Evolutionary conservation across 2,329 filamentous ascomycete genomes (phyloP).

Genomic region (Colletotrichum horii): DNA sequence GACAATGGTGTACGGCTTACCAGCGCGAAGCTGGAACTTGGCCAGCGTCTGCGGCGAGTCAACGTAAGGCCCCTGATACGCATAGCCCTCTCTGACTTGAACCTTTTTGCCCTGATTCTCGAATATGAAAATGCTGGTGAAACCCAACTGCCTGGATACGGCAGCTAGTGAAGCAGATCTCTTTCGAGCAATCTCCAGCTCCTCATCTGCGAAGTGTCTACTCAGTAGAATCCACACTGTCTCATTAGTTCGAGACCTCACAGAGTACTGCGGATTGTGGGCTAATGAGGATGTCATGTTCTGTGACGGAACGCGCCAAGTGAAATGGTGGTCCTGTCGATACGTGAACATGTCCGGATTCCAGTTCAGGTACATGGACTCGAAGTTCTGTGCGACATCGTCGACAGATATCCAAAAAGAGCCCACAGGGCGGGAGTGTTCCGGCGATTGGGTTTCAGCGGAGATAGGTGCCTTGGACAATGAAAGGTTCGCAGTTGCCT

Average conservation of each 20-base stretch:
- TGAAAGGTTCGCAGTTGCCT: neutral
- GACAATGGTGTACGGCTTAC: slow-evolving; percentile 63
- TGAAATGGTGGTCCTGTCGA: slow-evolving; percentile 89
- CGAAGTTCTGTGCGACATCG: slow-evolving; percentile 88
- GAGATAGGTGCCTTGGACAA: neutral
- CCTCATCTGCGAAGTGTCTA: slow-evolving; percentile 80
- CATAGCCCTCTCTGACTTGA: slow-evolving; percentile 72
- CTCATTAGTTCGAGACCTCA: slow-evolving; percentile 62
- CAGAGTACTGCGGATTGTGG: slow-evolving; percentile 75
- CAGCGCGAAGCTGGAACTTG: slow-evolving; percentile 56
- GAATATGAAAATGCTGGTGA: slow-evolving; percentile 88
- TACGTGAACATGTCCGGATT: slow-evolving; percentile 83
- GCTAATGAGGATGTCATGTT: slow-evolving; percentile 60
- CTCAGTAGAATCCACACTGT: slow-evolving; percentile 84
- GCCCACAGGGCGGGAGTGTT: slow-evolving; percentile 53
- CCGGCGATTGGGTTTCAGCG: slow-evolving; percentile 22
- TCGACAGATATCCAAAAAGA: slow-evolving; percentile 94
- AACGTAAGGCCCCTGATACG: slow-evolving; percentile 83
- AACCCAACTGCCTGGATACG: slow-evolving; percentile 68
- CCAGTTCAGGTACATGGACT: slow-evolving; percentile 98
- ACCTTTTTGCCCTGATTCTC: slow-evolving; percentile 73
- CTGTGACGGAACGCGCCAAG: slow-evolving; percentile 70
- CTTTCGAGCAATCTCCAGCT: slow-evolving; percentile 60
- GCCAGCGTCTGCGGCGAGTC: slow-evolving; percentile 93
- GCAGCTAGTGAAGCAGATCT: slow-evolving; percentile 45